Percentiles rank a stretch among this genome's conserved stretches.
phyloP scores from a whole-genome alignment of 495 filamentous ascomycete genomes.

The Choiromyces venosus region DNA sequence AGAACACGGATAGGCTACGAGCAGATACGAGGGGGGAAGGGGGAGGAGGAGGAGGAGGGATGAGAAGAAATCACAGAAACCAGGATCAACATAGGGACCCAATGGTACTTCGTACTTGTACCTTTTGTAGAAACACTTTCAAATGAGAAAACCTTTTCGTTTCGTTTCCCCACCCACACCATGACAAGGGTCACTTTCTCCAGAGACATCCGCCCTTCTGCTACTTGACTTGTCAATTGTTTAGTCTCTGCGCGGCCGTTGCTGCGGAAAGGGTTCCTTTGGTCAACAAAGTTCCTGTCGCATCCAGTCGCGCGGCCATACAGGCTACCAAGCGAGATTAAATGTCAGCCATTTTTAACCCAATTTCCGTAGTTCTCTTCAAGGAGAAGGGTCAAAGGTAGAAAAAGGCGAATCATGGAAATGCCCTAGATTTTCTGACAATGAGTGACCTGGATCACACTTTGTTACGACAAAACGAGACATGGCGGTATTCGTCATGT shows the following conservation, averaged over 20 bases:
- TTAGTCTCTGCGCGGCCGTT: neutral
- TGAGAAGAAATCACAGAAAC: neutral
- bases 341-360: neutral
- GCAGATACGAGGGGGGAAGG: neutral
- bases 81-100: neutral
- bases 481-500: neutral
- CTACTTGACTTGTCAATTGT: neutral
- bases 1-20: neutral
- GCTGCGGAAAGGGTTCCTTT: neutral
- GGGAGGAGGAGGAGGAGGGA: neutral
- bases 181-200: neutral
- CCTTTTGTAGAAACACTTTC: neutral
- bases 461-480: neutral
- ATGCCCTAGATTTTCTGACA: neutral
- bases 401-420: neutral
- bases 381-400: neutral
- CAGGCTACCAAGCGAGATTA: neutral
- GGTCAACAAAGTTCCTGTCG: neutral
- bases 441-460: neutral
- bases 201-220: neutral
- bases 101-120: constrained; percentile 2
- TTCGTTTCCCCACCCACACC: neutral
- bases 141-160: neutral
- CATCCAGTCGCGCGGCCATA: neutral
- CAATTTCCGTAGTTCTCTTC: neutral